Percentiles rank a stretch among this genome's conserved stretches.
phyloP scores from a whole-genome alignment of 345 rosid species.

The Boechera retrofracta region DNA sequence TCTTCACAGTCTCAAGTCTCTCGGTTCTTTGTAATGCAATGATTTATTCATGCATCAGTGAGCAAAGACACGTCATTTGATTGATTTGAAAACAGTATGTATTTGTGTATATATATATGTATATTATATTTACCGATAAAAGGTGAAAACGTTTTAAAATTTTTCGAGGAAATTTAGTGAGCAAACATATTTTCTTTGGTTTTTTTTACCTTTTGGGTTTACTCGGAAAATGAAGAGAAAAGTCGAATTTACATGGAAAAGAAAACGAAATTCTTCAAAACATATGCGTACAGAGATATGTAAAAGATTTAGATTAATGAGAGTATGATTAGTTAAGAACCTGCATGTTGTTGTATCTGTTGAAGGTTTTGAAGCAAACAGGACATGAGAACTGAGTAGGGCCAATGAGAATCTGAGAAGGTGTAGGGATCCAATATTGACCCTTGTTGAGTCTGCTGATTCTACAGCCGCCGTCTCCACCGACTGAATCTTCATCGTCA shows the following conservation, averaged over 20 bases:
- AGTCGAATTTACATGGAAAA: slow-evolving; percentile 13
- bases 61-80: slow-evolving; percentile 38
- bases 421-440: slow-evolving; percentile 98
- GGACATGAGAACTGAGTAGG: slow-evolving; percentile 99
- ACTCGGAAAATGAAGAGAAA: slow-evolving; percentile 20
- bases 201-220: slow-evolving; percentile 36
- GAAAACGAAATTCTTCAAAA: slow-evolving; percentile 10
- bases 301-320: background rate
- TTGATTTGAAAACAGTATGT: slow-evolving; percentile 46
- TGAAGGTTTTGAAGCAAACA: slow-evolving; percentile 95
- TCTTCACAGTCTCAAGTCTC: slow-evolving; percentile 54
- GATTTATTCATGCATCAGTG: slow-evolving; percentile 49
- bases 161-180: slow-evolving; percentile 39
- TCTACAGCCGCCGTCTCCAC: slow-evolving; percentile 55
- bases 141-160: slow-evolving; percentile 29
- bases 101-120: background rate
- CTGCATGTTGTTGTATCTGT: slow-evolving; percentile 99
- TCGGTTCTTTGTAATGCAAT: slow-evolving; percentile 55
- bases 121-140: slow-evolving; percentile 20
- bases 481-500: slow-evolving; percentile 58
- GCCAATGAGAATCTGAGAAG: slow-evolving; percentile 96
- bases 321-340: slow-evolving; percentile 46
- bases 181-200: slow-evolving; percentile 22
- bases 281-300: background rate
- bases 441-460: slow-evolving; percentile 84